Evolutionary conservation across 1,284 basidiomycete genomes (phyloP).

Genomic region (Irpex rosettiformis): DNA sequence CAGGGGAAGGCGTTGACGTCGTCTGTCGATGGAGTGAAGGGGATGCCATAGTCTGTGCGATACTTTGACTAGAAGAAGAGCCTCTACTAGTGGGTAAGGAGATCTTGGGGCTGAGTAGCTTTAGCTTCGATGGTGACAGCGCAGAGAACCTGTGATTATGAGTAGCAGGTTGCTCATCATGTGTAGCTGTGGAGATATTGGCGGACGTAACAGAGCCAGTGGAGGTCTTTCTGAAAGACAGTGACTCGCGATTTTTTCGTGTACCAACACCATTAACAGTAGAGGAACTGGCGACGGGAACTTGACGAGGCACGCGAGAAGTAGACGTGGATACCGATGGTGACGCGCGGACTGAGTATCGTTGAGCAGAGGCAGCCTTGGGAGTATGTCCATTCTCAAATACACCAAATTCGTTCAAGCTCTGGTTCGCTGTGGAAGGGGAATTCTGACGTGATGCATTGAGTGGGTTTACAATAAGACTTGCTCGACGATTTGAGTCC

Average conservation of each 20-base stretch:
- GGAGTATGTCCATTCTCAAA: conserved; percentile 54
- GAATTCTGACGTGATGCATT: conserved; percentile 59
- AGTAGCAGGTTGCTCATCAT: conserved; percentile 25
- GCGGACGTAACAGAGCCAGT: conserved; percentile 71
- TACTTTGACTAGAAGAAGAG: conserved; percentile 47
- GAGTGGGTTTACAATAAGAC: conserved; percentile 43
- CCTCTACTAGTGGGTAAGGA: conserved; percentile 54
- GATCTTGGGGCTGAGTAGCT: conserved; percentile 75
- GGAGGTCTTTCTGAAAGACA: conserved; percentile 79
- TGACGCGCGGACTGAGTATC: conserved; percentile 55
- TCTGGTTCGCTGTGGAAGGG: conserved; percentile 44
- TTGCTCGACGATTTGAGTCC: conserved; percentile 56
- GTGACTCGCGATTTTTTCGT: conserved; percentile 74
- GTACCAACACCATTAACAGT: conserved; percentile 42
- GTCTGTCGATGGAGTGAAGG: conserved; percentile 72
- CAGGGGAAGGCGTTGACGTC: conserved; percentile 77
- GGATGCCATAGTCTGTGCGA: conserved; percentile 52
- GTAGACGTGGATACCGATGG: conserved; percentile 47
- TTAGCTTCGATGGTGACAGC: conserved; percentile 78
- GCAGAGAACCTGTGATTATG: conserved; percentile 70
- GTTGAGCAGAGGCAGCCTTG: conserved; percentile 33
- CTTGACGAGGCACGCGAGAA: conserved; percentile 65
- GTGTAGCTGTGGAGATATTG: conserved; percentile 36
- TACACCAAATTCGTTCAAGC: conserved; percentile 74
- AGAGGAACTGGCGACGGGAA: conserved; percentile 44